Conservation (phyloP, 2,329 filamentous ascomycete genomes). For the Talaromyces sp. region DNA sequence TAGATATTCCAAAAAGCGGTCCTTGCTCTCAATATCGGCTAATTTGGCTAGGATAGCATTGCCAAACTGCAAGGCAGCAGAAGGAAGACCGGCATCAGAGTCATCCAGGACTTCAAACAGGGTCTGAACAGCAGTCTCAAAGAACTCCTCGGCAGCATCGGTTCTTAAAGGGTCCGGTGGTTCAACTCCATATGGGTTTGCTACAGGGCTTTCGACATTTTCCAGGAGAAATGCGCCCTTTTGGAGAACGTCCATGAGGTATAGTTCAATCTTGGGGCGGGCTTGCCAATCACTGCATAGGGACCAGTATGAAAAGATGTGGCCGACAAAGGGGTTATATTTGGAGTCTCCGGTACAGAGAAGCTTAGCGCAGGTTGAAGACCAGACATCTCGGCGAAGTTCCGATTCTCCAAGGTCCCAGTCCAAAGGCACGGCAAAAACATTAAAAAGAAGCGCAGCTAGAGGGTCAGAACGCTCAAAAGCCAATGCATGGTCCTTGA, state of each 20-base stretch:
- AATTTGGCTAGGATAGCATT: conserved; percentile 77
- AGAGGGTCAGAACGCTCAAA: conserved; percentile 86
- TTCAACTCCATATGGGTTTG: conserved; percentile 65
- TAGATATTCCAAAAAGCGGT: conserved; percentile 74
- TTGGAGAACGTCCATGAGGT: conserved; percentile 89
- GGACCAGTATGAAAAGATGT: conserved; percentile 82
- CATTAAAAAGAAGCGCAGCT: conserved; percentile 78
- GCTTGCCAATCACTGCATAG: conserved; percentile 85
- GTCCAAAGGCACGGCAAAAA: conserved; percentile 80
- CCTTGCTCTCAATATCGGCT: conserved; percentile 62
- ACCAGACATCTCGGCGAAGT: conserved; percentile 79
- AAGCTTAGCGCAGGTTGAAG: conserved; percentile 75
- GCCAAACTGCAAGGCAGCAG: conserved; percentile 76
- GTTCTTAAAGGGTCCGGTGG: conserved; percentile 66
- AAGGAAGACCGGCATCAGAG: conserved; percentile 79
- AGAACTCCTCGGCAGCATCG: conserved; percentile 81
- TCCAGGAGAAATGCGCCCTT: conserved; percentile 88
- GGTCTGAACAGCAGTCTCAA: conserved; percentile 71
- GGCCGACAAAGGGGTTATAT: conserved; percentile 74
- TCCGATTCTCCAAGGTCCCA: conserved; percentile 76
- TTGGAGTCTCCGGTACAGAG: conserved; percentile 72
- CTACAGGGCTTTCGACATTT: conserved; percentile 72
- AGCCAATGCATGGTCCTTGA: conserved; percentile 77
- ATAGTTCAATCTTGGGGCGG: conserved; percentile 84
- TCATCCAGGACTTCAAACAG: conserved; percentile 85